Base-by-base conservation (phyloP, 148 eudicot genomes). In the Gaultheria prostrata region DNA sequence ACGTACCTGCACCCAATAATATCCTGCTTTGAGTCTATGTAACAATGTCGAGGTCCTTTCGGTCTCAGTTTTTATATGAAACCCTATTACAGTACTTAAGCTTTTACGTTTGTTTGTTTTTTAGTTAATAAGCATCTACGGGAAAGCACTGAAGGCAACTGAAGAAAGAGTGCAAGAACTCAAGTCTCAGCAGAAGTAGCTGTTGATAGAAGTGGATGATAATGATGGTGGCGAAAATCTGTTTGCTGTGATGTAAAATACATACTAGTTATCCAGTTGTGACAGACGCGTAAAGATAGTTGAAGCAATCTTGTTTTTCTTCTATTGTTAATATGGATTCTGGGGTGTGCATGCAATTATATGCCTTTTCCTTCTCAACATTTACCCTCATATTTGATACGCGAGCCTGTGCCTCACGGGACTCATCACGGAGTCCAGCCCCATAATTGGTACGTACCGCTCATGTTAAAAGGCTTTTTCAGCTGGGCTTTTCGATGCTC, bases 121-220 rank as follows among this genome's bases (percentile, higher is more conserved):
- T n/a, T 78, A 84, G 86, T 71, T 84, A 63, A 84, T 79, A 67
- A 78, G 77, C 82, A 84, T 13, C 51, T 84, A 84, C 26, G 86
- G 86, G 54, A 70, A 67, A 79, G 72, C 86, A 51, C 45, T 84
- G 82, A 71, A 70, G 77, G 86, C 77, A 12, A 84, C 86, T 35
- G 86, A 84, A 78, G 86, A 84, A 79, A 78, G 82, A 77, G 86
- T 84, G 28, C 49, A 84, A 43, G 82, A 84, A 84, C 86, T 84
- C 86, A 84, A 84, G 82, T 78, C 86, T 84, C 82, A 84, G 43
- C 43, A 84, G 71, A 84, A 84, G 82, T 84, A 83, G 80, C 67
- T 8, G 21, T 17, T n/a, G 70, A 39, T 24, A 28, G 76, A 78
- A 21, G 70, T 6, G 78, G 51, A 46, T 83, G 85, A 48, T 76